phyloP scores from a whole-genome alignment of 2,329 filamentous ascomycete species.

The Phaeosphaeria sp. region DNA sequence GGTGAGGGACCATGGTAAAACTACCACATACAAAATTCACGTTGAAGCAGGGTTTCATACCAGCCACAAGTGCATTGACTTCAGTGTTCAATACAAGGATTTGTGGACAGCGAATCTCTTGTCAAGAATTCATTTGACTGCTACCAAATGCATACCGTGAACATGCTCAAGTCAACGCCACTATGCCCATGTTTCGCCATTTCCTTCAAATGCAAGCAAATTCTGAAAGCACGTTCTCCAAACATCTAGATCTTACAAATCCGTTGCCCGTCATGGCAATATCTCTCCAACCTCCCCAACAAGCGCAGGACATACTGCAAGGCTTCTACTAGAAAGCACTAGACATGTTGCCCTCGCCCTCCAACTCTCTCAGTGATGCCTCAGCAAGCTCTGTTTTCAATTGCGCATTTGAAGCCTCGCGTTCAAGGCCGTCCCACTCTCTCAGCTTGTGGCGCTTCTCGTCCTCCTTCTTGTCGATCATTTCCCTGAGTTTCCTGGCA shows the following conservation, averaged over 20 bases:
- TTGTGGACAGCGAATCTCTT: too few relatives aligned
- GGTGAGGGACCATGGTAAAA: not conserved
- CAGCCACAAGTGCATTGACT: too few relatives aligned
- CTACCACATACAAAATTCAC: too few relatives aligned
- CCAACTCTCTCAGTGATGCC: slow-evolving; percentile 51
- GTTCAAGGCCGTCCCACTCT: slow-evolving; percentile 56
- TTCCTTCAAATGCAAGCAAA: not conserved
- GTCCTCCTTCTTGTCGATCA: slow-evolving; percentile 56
- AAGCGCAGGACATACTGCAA: not conserved
- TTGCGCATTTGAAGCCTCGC: slow-evolving; percentile 54
- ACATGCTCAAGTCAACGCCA: not conserved
- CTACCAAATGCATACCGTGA: not conserved
- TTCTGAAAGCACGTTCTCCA: not conserved
- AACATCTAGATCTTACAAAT: not conserved
- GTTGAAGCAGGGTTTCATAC: too few relatives aligned
- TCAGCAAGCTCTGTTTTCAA: slow-evolving; percentile 57
- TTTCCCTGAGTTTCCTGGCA: slow-evolving; percentile 51
- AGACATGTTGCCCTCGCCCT: slow-evolving; percentile 48
- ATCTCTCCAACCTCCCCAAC: too few relatives aligned
- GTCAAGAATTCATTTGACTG: not conserved
- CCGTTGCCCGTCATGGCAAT: not conserved
- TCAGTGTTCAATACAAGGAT: too few relatives aligned
- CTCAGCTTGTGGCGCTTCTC: slow-evolving; percentile 51
- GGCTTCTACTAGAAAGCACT: slow-evolving; percentile 42
- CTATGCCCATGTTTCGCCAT: not conserved